These are phyloP conservation scores for Candida ponderosae DNA, from an alignment of 805 yeast genomes.

Conservation along the genomic window DNA sequence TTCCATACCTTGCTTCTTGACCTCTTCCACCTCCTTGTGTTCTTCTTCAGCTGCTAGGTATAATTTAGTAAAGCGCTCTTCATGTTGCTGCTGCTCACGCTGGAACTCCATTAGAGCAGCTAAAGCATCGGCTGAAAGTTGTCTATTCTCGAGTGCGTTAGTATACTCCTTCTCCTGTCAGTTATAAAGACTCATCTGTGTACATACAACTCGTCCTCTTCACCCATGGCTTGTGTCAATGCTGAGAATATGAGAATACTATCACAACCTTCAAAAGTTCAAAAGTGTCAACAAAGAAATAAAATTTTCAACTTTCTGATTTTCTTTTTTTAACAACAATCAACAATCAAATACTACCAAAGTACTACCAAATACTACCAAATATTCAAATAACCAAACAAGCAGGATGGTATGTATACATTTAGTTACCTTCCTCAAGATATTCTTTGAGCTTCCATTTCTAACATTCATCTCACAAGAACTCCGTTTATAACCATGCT, in stretches of 20 bases:
- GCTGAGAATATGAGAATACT: not conserved
- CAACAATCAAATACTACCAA: too few relatives aligned
- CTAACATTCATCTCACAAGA: conserved; percentile 39
- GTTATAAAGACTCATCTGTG: too few relatives aligned
- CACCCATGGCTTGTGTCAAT: not conserved
- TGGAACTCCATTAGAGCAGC: conserved; percentile 54
- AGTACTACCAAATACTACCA: too few relatives aligned
- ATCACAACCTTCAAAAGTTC: too few relatives aligned
- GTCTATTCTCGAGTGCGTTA: conserved; percentile 1
- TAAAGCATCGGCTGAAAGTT: conserved; percentile 39
- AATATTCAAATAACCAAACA: too few relatives aligned
- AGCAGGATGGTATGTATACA: too few relatives aligned
- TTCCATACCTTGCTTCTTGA: conserved; percentile 47
- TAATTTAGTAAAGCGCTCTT: conserved; percentile 57
- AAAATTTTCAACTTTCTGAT: too few relatives aligned
- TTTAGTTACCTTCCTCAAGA: too few relatives aligned
- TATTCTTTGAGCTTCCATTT: too few relatives aligned
- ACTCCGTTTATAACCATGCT: conserved; percentile 85
- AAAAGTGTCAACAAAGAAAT: too few relatives aligned
- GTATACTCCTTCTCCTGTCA: too few relatives aligned
- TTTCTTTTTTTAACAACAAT: too few relatives aligned
- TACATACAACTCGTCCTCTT: conserved; percentile 11
- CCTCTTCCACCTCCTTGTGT: conserved; percentile 20
- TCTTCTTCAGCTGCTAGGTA: conserved; percentile 54
- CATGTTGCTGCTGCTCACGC: conserved; percentile 47